Percentiles rank a stretch among this genome's conserved stretches.
Conservation (phyloP, 352 stramenopile genomes). For the Phytophthora hibernalis region DNA sequence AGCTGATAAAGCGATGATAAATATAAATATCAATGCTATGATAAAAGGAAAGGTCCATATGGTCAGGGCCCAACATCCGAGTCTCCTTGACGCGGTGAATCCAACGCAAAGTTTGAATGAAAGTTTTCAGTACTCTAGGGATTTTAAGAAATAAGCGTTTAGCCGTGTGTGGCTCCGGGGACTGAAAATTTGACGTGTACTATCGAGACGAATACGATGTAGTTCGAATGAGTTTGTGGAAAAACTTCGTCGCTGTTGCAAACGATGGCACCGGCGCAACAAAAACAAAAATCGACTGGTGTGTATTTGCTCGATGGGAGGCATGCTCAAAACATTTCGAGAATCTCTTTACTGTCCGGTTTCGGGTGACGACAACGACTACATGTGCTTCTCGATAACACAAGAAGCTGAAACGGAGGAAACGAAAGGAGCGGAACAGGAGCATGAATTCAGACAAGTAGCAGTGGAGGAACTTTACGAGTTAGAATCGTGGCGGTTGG, state of each 20-base stretch:
- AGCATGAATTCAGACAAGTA: neutral
- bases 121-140: neutral
- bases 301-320: constrained; percentile 8
- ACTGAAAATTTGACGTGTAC: neutral
- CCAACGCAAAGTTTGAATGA: neutral
- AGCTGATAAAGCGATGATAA: too few relatives aligned
- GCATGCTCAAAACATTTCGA: neutral
- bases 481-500: neutral
- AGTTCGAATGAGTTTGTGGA: neutral
- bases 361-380: neutral
- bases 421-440: neutral
- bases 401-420: constrained; percentile 1
- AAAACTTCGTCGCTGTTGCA: neutral
- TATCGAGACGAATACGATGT: neutral
- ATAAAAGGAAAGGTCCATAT: too few relatives aligned
- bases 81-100: neutral
- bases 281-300: constrained; percentile 3
- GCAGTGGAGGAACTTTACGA: neutral
- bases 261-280: neutral
- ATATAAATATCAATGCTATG: too few relatives aligned
- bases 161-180: neutral
- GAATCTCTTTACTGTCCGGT: neutral
- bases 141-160: neutral
- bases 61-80: neutral
- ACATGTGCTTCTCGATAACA: neutral